These are phyloP conservation scores for Sambucus nigra DNA, from an alignment of 129 eudicot species.

Conservation along the genomic window DNA sequence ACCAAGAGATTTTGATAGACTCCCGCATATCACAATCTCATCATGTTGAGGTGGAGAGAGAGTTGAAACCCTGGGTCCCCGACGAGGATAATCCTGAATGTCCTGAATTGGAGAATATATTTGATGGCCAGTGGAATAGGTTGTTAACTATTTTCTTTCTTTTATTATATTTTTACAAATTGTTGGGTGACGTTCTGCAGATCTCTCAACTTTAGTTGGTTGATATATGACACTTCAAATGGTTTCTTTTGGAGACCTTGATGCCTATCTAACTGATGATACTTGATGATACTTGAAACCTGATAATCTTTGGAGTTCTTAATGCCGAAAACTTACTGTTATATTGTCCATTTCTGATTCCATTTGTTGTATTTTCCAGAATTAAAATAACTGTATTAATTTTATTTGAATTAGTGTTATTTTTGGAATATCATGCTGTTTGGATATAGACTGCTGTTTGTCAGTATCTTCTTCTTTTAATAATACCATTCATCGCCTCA, in stretches of 20 bases:
- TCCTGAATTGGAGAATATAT: conserved; percentile 79
- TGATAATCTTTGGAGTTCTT: too few relatives aligned
- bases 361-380: too few relatives aligned
- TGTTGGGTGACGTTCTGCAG: not conserved
- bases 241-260: not conserved
- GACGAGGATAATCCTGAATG: conserved; percentile 58
- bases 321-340: too few relatives aligned
- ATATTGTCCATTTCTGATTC: too few relatives aligned
- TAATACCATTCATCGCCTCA: too few relatives aligned
- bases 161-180: not conserved
- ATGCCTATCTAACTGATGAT: not conserved
- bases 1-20: conserved; percentile 78
- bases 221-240: not conserved
- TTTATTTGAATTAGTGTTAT: too few relatives aligned
- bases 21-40: conserved; percentile 76
- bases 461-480: not conserved
- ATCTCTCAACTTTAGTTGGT: not conserved
- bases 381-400: too few relatives aligned
- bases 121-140: conserved; percentile 93
- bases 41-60: conserved; percentile 68
- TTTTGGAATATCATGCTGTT: too few relatives aligned
- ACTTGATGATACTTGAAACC: too few relatives aligned
- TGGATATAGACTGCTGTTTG: not conserved
- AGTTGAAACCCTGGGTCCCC: conserved; percentile 87
- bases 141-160: conserved; percentile 14